Conservation (phyloP, 2,329 filamentous ascomycete genomes). For the Neurospora sp. region DNA sequence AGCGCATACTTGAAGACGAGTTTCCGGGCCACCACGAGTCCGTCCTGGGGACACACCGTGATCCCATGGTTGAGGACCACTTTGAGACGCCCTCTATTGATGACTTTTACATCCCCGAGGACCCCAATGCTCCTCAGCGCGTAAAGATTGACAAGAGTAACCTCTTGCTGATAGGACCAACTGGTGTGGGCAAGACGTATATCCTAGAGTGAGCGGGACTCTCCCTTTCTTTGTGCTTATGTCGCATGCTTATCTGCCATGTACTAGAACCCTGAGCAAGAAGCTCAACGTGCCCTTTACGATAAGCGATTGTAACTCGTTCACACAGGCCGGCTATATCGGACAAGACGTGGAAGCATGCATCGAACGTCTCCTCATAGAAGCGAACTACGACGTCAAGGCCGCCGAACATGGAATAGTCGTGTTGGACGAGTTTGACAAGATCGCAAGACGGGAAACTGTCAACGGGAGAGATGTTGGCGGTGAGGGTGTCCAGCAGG, state of each 20-base stretch:
- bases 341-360: constrained; percentile 96
- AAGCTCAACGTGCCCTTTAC: constrained; percentile 92
- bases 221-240: neutral
- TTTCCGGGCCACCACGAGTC: constrained; percentile 43
- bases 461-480: constrained; percentile 88
- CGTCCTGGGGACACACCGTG: constrained; percentile 31
- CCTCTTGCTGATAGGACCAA: constrained; percentile 79
- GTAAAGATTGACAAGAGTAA: constrained; percentile 94
- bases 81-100: constrained; percentile 20
- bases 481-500: constrained; percentile 94
- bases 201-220: constrained; percentile 56
- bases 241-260: neutral
- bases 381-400: constrained; percentile 79
- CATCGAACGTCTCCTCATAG: constrained; percentile 80
- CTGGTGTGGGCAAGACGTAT: constrained; percentile 91
- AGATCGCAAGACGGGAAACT: constrained; percentile 82
- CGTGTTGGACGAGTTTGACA: constrained; percentile 94
- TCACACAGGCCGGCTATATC: constrained; percentile 95
- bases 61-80: constrained; percentile 11
- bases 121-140: constrained; percentile 30
- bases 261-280: constrained; percentile 70
- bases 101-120: constrained; percentile 40
- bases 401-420: constrained; percentile 87
- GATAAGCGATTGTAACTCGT: constrained; percentile 90
- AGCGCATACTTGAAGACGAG: constrained; percentile 36